phyloP scores from a whole-genome alignment of 1,139 yeast genomes.

The Blastobotrys petasosporus region DNA sequence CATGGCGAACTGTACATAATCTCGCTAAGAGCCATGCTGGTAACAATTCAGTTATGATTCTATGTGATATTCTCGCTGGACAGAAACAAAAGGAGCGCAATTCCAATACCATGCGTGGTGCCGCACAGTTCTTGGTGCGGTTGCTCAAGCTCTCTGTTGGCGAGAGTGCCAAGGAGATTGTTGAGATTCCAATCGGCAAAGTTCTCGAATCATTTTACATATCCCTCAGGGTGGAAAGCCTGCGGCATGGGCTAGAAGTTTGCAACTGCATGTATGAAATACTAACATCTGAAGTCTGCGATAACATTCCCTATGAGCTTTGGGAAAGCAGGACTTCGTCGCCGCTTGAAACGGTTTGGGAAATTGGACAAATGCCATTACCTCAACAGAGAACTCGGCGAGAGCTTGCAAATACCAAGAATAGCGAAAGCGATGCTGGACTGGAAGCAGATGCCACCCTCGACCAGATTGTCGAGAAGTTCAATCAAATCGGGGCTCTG shows the following conservation, averaged over 20 bases:
- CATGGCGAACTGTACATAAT: conserved; percentile 38
- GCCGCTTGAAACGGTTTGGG: conserved; percentile 35
- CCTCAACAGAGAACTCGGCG: conserved; percentile 36
- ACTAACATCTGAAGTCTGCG: conserved; percentile 20
- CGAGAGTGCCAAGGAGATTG: conserved; percentile 14
- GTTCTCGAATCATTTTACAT: conserved; percentile 25
- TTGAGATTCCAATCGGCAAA: conserved; percentile 23
- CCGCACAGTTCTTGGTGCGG: conserved; percentile 34
- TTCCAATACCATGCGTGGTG: conserved; percentile 46
- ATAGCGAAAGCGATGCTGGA: neutral
- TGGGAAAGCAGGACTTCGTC: conserved; percentile 46
- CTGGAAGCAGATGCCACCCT: conserved; percentile 13
- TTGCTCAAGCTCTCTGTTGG: conserved; percentile 19
- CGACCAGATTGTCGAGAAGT: conserved; percentile 15
- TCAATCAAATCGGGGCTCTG: conserved; percentile 18
- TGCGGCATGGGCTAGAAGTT: conserved; percentile 28
- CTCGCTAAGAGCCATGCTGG: conserved; percentile 37
- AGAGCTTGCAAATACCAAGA: neutral
- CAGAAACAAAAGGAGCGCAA: conserved; percentile 23
- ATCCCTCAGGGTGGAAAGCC: conserved; percentile 25
- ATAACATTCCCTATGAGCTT: conserved; percentile 34
- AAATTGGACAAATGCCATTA: conserved; percentile 30
- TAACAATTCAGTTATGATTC: conserved; percentile 32
- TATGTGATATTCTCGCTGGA: conserved; percentile 38
- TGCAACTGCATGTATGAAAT: conserved; percentile 25